Base-by-base conservation (phyloP, 257 asterid species). In the Solanum acaule region DNA sequence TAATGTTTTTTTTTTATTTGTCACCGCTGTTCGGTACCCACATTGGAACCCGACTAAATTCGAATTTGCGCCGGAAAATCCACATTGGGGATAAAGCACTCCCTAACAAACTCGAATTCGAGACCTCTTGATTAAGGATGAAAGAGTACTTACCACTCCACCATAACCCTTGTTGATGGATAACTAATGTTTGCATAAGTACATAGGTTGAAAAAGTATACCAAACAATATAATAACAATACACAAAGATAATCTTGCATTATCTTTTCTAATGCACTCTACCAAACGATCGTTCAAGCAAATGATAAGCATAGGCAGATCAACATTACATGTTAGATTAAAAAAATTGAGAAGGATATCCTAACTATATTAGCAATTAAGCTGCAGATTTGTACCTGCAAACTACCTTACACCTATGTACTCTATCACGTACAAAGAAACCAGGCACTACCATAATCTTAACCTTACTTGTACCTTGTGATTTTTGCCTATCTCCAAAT, bases 381-480 rank as follows among this genome's bases (percentile, higher is more conserved):
- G 86, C 90, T 86, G 86, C 87, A 37, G 95, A 89, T 84, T 94
- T 95, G 46, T 96, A 93, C 91, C 95, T 92, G 92, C 99, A 94
- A 35, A 95, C 90, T 84, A 95, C 99, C 93, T 96, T 93, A 89
- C 98, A 96, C 90, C 92, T 94, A 67, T 95, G 93, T 75, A 96
- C 96, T 86, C 92, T 92, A 73, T 94, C 95, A 65, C 91, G 92
- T 91, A 96, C 97, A 93, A 93, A 93, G 89, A 96, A 96, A 1
- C 99, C 99, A 56, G 98, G 99, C 96, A 92, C 91, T 27, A 95
- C 99, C 99, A 95, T 94, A 37, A 95, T 89, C 95, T 95, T 94
- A 34, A 95, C 98, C 90, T 91, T 83, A 87, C 94, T 90, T 14
- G 90, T 37, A 56, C 95, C 94, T 82, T 94, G 93, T 25, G 91